Conservation (phyloP, 1,139 yeast genomes). For the Debaryomyces fabryi region DNA sequence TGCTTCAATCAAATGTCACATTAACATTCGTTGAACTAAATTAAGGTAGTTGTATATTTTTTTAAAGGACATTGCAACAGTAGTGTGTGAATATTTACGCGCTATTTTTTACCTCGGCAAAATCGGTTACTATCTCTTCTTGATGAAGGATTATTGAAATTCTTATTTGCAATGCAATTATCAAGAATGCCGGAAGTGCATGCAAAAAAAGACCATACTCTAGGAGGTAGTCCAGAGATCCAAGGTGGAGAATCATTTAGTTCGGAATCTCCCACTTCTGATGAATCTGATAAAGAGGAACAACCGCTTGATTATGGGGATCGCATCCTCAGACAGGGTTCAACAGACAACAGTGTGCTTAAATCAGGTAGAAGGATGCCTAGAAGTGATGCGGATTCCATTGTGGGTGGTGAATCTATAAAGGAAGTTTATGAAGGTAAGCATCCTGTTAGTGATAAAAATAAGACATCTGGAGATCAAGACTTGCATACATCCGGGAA, state of each 20-base stretch:
- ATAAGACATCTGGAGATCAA: conserved; percentile 2
- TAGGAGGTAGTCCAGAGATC: neutral
- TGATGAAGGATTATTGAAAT: neutral
- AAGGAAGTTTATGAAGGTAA: conserved; percentile 14
- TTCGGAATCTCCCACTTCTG: neutral
- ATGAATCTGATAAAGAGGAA: conserved; percentile 1
- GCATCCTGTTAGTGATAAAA: conserved; percentile 5
- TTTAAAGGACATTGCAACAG: neutral
- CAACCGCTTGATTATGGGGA: neutral
- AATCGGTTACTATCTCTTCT: neutral
- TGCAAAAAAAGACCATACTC: neutral
- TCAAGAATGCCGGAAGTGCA: neutral
- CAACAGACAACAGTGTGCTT: neutral
- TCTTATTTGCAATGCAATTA: neutral
- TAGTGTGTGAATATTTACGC: neutral
- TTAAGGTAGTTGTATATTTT: neutral
- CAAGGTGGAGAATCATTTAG: neutral
- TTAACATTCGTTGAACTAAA: neutral
- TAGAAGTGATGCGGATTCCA: conserved; percentile 38
- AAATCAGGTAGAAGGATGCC: conserved; percentile 20
- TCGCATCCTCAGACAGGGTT: neutral
- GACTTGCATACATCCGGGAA: neutral
- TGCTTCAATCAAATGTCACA: too few species aligned
- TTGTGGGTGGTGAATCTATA: conserved; percentile 42
- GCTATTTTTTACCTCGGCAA: neutral